Base-by-base conservation (phyloP, 169 alveolate genomes). In the Eimeria tenella region DNA sequence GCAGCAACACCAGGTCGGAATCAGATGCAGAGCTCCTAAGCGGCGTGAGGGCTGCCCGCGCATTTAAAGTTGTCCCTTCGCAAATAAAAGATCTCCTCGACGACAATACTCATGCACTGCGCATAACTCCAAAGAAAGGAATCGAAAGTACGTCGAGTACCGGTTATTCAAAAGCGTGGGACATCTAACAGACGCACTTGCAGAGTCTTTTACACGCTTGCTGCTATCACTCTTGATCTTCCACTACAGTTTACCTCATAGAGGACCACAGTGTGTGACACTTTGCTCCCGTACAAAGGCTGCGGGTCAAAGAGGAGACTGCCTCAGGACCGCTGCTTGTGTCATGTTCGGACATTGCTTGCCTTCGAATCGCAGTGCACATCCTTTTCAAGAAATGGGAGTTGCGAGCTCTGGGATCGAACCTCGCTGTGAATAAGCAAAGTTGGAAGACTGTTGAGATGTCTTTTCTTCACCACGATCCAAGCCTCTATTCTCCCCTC, bases 381-480 rank as follows among this genome's bases (percentile, higher is more conserved):
- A 93, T 93, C 50, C 75, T 93, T 7, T 93, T 93, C 90, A 93
- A 88, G 55, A 93, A 93, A 56, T 93, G 95, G 95, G 95, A 93
- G 70, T n/a, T 93, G 87, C 94, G 95, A 58, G 93, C 95, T 4
- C 23, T 93, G 93, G 94, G 94, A 21, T 86, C 94, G 77, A 31
- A 62, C 74, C 71, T 93, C 0, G 90, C 95, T 10, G 94, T 77
- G 60, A 73, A 93, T 31, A 52, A 74, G n/a, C 87, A 86, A 52
- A 60, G 87, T n/a, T 93, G 95, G 95, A 93, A 93, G 60, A 86
- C 84, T 3, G 94, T 93, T 42, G 94, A 87, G 70, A 56, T 93
- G 74, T 86, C 95, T 42, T 93, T 93, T 52, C 31, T 88, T 21
- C 89, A 92, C 58, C 95, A 93, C 71, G 90, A 93, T 70, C 90